Percentiles rank a stretch among this genome's conserved stretches.
Conservation (phyloP, 2,329 filamentous ascomycete species). For the Septoria linicola region DNA sequence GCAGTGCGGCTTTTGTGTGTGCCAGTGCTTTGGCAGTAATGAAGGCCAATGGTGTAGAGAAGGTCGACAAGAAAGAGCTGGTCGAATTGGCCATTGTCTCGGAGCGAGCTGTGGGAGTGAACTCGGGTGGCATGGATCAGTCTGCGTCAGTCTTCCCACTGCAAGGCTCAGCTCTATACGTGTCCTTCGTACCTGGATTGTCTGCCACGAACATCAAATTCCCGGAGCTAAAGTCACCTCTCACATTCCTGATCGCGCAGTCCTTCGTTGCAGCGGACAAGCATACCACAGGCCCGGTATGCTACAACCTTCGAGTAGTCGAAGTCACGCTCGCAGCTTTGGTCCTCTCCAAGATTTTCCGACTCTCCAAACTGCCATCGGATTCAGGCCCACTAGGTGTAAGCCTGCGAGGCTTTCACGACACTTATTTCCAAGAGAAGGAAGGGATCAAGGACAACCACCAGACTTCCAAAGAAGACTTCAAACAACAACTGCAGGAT, state of each 20-base stretch:
- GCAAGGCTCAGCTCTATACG: slow-evolving; percentile 81
- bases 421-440: slow-evolving; percentile 67
- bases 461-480: slow-evolving; percentile 45
- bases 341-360: slow-evolving; percentile 60
- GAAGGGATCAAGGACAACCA: slow-evolving; percentile 50
- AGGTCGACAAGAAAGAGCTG: slow-evolving; percentile 85
- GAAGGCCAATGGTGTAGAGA: slow-evolving; percentile 73
- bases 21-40: slow-evolving; percentile 85
- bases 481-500: slow-evolving; percentile 66
- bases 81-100: slow-evolving; percentile 93
- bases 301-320: slow-evolving; percentile 95
- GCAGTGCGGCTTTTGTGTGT: slow-evolving; percentile 90
- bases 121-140: slow-evolving; percentile 98
- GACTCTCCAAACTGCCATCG: slow-evolving; percentile 62
- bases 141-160: slow-evolving; percentile 91
- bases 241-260: slow-evolving; percentile 91
- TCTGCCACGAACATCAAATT: slow-evolving; percentile 75
- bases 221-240: slow-evolving; percentile 74
- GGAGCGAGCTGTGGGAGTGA: slow-evolving; percentile 90
- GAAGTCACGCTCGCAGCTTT: slow-evolving; percentile 87
- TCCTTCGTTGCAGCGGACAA: slow-evolving; percentile 94
- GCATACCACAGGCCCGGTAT: slow-evolving; percentile 85
- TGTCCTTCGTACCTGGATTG: slow-evolving; percentile 81
- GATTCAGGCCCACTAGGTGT: slow-evolving; percentile 82
- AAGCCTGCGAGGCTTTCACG: slow-evolving; percentile 82